Percentiles rank a stretch among this genome's conserved stretches.
These are phyloP conservation scores for Crithidia bombi DNA, from an alignment of 208 protist genomes.

Conservation along the genomic window DNA sequence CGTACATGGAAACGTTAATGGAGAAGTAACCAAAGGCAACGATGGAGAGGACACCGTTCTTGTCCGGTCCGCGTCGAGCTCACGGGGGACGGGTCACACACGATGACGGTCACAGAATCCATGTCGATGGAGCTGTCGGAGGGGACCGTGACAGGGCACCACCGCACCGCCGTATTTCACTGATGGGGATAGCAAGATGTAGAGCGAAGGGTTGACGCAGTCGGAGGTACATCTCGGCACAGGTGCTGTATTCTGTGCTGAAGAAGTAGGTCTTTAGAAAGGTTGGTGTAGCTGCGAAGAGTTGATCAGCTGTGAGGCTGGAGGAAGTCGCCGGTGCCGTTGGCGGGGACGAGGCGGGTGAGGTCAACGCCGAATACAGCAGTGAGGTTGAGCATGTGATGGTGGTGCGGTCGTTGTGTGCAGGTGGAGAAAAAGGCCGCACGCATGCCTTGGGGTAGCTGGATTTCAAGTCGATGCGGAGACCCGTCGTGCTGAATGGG, in stretches of 20 bases:
- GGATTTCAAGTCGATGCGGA: conserved; percentile 10
- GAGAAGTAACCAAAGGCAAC: not conserved
- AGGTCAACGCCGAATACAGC: not conserved
- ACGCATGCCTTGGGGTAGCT: not conserved
- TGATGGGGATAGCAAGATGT: not conserved
- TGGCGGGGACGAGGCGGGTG: not conserved
- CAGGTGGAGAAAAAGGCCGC: conserved; percentile 13
- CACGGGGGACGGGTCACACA: not conserved
- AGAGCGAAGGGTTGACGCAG: not conserved
- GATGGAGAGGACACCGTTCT: conserved; percentile 4
- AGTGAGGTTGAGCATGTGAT: conserved; percentile 8
- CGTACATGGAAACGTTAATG: conserved; percentile 9
- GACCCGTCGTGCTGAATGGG: not conserved
- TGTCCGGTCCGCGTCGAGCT: not conserved
- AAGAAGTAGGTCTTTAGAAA: no score
- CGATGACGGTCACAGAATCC: not conserved
- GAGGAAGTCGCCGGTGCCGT: not conserved
- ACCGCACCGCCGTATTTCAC: not conserved
- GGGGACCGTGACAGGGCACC: not conserved
- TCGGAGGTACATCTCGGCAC: not conserved
- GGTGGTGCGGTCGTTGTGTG: not conserved
- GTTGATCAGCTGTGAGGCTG: not conserved
- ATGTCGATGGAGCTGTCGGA: not conserved
- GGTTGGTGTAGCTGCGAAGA: not conserved
- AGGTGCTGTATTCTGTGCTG: not conserved